Conservation (phyloP, 1,284 basidiomycete species). For the Schizopora paradoxa region DNA sequence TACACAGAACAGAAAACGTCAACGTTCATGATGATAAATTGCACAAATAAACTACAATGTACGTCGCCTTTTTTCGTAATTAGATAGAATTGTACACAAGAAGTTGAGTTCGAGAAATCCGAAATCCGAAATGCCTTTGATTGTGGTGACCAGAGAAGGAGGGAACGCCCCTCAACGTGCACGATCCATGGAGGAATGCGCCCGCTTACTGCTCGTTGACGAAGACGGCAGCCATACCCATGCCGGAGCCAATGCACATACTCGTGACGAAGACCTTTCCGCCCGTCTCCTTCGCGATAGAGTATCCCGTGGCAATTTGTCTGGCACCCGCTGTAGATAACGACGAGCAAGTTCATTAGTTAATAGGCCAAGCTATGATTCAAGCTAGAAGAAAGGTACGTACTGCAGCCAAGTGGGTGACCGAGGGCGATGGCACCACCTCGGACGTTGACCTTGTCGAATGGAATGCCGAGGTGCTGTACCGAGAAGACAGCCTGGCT, state of each 20-base stretch:
- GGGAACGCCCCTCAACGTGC: too few species aligned
- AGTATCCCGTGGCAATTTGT: constrained; percentile 82
- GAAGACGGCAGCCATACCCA: constrained; percentile 84
- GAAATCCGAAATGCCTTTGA: too few species aligned
- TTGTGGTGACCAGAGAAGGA: too few species aligned
- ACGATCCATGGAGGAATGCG: too few species aligned
- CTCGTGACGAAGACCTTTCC: constrained; percentile 81
- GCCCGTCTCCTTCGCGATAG: constrained; percentile 74
- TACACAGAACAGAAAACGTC: too few species aligned
- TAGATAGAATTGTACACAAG: too few species aligned
- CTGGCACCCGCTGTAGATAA: constrained; percentile 68
- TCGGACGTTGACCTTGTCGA: constrained; percentile 79
- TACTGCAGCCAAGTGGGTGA: constrained; percentile 77
- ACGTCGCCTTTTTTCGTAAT: too few species aligned
- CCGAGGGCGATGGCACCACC: constrained; percentile 91
- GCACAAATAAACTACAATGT: too few species aligned
- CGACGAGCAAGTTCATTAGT: constrained; percentile 2
- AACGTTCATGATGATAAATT: too few species aligned
- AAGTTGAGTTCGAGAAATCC: too few species aligned
- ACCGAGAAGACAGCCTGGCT: constrained; percentile 82
- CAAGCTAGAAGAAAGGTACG: constrained; percentile 29
- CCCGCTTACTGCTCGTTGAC: constrained; percentile 68
- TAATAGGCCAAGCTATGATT: constrained; percentile 3
- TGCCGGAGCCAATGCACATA: constrained; percentile 95
- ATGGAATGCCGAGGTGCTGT: constrained; percentile 70